A percentile compares a stretch with the other conserved stretches of the same genome.
Evolutionary conservation across 1,284 basidiomycete species (phyloP).

Genomic region (Ceratobasidium sp.): DNA sequence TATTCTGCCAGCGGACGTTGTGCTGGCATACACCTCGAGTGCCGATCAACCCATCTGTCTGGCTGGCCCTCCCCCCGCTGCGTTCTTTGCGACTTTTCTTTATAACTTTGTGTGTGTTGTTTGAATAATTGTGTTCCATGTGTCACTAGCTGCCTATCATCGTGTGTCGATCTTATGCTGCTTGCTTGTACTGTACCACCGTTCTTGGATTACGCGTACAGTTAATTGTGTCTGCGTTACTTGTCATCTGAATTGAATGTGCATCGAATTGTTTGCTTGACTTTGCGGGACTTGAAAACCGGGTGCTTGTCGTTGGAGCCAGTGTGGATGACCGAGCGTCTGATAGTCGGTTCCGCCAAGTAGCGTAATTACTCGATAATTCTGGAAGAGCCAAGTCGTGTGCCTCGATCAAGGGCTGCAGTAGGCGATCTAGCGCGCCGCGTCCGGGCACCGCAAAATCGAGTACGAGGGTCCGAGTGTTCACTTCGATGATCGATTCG

Average conservation of each 20-base stretch:
- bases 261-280: not conserved
- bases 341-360: too few relatives aligned
- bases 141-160: too few relatives aligned
- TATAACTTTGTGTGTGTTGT: not conserved
- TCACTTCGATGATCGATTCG: too few relatives aligned
- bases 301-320: too few relatives aligned
- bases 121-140: conserved; percentile 27
- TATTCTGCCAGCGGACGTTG: not conserved
- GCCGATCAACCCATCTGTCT: conserved; percentile 2
- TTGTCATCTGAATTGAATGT: conserved; percentile 15
- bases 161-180: conserved; percentile 18
- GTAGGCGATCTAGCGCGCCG: too few relatives aligned
- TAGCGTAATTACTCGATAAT: too few relatives aligned
- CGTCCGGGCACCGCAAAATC: too few relatives aligned
- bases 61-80: not conserved
- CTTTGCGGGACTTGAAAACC: too few relatives aligned
- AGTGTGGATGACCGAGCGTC: too few relatives aligned
- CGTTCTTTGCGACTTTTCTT: conserved; percentile 18
- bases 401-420: not conserved
- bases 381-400: too few relatives aligned
- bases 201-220: conserved; percentile 35
- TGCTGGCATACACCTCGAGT: conserved; percentile 37
- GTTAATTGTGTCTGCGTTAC: conserved; percentile 23
- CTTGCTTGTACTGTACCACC: conserved; percentile 9
- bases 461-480: too few relatives aligned